Base-by-base conservation (phyloP, 1,139 yeast species). In the Geotrichum carabidarum region DNA sequence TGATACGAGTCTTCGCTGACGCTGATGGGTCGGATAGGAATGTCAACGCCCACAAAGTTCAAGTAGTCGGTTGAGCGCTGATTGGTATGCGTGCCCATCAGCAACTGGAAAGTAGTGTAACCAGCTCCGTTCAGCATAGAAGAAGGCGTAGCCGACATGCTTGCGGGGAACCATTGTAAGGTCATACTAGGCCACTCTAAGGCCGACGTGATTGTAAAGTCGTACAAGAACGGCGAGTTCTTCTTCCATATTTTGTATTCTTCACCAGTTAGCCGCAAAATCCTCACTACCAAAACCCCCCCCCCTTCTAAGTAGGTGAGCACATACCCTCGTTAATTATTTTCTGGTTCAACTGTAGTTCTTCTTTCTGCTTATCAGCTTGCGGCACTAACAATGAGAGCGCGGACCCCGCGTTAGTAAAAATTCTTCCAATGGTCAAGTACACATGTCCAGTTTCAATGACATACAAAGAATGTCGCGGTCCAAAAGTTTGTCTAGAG, bases 201-300 rank as follows among this genome's bases (percentile, higher is more conserved):
- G n/a, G 89, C 83, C 60, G 79, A 76, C 40, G 94, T 79, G 62
- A 87, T 80, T 62, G 87, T 78, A 60, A 87, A 76, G 70, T 88
- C 89, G 71, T 91, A 91, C 51, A 91, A 74, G 62, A 90, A 78
- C 12, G 97, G 97, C 8, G 89, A 87, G 2, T 95, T 83, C 67
- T 90, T 90, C 69, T 90, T 91, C 98, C 97, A 91, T 31, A 66
- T 62, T 50, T 66, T 66, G 58, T 65, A 66, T 53, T 66, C 69
- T 64, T n/a, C 4, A 35, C 2, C 4, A 8, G 45, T 50, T 22
- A 50, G 37, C 27, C 27, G 14, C 4, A 30, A 36, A 4, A 36
- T 11, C 42, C 52, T 18, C 50, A 41, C n/a, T 35, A 36, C 42
- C 30, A 9, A 38, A 30, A 12, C 42, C 7, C 4, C 18, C n/a